A percentile compares a stretch with the other conserved stretches of the same genome.
Conservation (phyloP, 2,329 filamentous ascomycete species). For the Sporothrix schenckii region DNA sequence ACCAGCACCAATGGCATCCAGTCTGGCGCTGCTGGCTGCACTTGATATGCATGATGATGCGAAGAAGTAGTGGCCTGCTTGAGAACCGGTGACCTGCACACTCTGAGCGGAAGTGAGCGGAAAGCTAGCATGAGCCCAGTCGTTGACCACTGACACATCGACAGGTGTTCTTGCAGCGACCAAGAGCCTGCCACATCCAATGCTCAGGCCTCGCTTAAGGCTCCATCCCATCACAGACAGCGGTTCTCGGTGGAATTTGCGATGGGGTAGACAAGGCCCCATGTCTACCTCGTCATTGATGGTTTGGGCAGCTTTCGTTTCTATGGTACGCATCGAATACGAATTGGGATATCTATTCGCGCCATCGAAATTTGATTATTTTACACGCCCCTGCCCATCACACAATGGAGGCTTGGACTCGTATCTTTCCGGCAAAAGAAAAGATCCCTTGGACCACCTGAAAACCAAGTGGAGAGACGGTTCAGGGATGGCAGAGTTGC, state of each 20-base stretch:
- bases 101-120: not conserved
- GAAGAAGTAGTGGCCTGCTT: not conserved
- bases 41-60: not conserved
- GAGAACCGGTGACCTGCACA: not conserved
- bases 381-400: conserved; percentile 9
- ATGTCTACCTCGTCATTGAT: not conserved
- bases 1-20: not conserved
- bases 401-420: not conserved
- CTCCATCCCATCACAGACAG: not conserved
- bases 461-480: not conserved
- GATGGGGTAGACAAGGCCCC: not conserved
- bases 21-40: not conserved
- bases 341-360: not conserved
- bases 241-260: not conserved
- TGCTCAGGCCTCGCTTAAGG: not conserved
- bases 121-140: not conserved
- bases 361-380: not conserved
- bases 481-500: conserved; percentile 12
- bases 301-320: not conserved
- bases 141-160: conserved; percentile 6
- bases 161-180: conserved; percentile 13
- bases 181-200: not conserved
- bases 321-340: not conserved
- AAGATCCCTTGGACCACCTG: not conserved
- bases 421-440: not conserved